Conservation (phyloP, 2,329 filamentous ascomycete genomes). For the Apiospora malaysiana region DNA sequence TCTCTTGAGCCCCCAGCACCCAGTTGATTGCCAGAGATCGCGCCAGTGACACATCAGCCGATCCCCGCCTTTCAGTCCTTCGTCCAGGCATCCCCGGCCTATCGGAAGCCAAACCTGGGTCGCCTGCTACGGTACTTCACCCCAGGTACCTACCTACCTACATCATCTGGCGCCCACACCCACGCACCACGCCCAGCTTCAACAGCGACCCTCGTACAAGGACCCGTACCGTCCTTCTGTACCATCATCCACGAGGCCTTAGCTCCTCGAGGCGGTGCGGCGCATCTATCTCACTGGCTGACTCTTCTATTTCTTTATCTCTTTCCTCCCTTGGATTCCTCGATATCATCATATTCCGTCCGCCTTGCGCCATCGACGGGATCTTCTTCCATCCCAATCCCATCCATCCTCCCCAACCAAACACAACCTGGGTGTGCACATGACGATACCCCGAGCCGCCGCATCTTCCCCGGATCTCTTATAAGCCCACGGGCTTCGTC, state of each 20-base stretch:
- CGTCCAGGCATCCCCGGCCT: slow-evolving; percentile 4
- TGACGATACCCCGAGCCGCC: slow-evolving; percentile 37
- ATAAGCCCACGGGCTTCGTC: slow-evolving; percentile 41
- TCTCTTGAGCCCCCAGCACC: background rate
- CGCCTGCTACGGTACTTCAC: slow-evolving; percentile 18
- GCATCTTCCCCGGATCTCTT: slow-evolving; percentile 35
- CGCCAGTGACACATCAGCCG: slow-evolving; percentile 22
- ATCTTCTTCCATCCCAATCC: background rate
- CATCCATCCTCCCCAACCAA: slow-evolving; percentile 12
- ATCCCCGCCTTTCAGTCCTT: slow-evolving; percentile 22
- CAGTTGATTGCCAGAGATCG: slow-evolving; percentile 19
- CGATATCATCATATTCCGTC: slow-evolving; percentile 15
- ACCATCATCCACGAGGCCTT: slow-evolving; percentile 14
- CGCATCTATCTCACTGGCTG: slow-evolving; percentile 14
- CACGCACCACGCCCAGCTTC: slow-evolving; percentile 3
- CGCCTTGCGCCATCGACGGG: slow-evolving; percentile 10
- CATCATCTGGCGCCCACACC: slow-evolving; percentile 16
- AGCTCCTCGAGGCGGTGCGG: slow-evolving; percentile 14
- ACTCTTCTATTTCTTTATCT: slow-evolving; percentile 5
- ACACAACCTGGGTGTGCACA: slow-evolving; percentile 25
- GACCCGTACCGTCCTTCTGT: slow-evolving; percentile 10
- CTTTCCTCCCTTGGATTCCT: background rate
- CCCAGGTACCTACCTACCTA: slow-evolving; percentile 19
- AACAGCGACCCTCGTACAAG: slow-evolving; percentile 11
- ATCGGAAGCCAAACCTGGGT: slow-evolving; percentile 17